Base-by-base conservation (phyloP, 176 grass and related monocot species). In the Hordeum marinum region DNA sequence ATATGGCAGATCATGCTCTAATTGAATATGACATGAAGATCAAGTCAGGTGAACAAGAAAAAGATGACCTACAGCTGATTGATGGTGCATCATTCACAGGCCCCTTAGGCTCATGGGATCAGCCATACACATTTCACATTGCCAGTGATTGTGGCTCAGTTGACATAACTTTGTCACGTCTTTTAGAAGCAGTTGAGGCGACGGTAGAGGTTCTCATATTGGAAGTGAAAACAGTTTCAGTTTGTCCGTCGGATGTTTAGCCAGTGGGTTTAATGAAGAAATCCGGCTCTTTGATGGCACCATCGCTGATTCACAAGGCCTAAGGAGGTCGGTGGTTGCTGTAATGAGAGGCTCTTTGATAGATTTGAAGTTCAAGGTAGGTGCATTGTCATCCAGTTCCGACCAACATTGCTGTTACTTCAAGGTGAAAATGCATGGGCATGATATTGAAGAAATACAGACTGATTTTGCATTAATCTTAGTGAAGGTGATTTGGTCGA, bases 1-100 rank as follows among this genome's bases (percentile, higher is more conserved):
- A 66, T 29, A 66, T 72, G 21, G 5, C 11, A 5, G 69, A 45
- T 40, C 0, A 23, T 45, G 24, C n/a, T 46, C 69, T 72, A 46
- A 25, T 43, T 24, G 69, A 72, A 72, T 72, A 72, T 27, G 69
- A 72, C 21, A 72, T 72, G 69, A 72, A 24, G 69, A 72, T 72
- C 69, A 72, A 72, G 69, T 45, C 40, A 72, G 40, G 40, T 11
- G 4, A 45, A 45, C 69, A 72, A 24, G 69, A 72, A 72, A 72
- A 72, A 26, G 69, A 72, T 43, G 69, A 72, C 40, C 11, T 45
- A 72, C 69, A 72, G 37, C 69, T 46, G 69, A 72, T 72, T 13
- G 40, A 72, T 72, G 69, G 69, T 42, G 69, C 40, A 21, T 72
- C 69, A 25, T 12, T 24, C 20, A 45, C 46, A 32, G 27, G 29